These are phyloP conservation scores for Cubamyces sp. DNA, from an alignment of 768 basidiomycete species.

Conservation along the genomic window DNA sequence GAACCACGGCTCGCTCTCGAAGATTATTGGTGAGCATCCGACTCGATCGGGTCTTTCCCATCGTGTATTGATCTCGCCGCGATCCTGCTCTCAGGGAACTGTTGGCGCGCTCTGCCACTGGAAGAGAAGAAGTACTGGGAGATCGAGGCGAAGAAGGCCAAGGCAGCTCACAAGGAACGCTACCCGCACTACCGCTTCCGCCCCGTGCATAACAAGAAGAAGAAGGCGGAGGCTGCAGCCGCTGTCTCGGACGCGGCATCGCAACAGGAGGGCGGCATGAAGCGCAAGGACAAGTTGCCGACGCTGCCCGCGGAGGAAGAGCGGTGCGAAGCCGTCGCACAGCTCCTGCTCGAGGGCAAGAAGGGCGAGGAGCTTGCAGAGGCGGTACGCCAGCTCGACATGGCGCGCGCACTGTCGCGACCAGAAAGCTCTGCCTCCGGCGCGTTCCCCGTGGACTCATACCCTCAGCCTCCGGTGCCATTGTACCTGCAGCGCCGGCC, in stretches of 20 bases:
- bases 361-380: slow-evolving; percentile 70
- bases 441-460: slow-evolving; percentile 29
- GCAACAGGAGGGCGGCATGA: slow-evolving; percentile 13
- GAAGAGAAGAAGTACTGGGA: slow-evolving; percentile 79
- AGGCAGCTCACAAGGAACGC: slow-evolving; percentile 67
- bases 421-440: slow-evolving; percentile 23
- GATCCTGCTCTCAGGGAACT: slow-evolving; percentile 39
- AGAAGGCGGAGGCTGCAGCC: slow-evolving; percentile 40
- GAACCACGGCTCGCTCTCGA: slow-evolving; percentile 52
- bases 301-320: slow-evolving; percentile 35
- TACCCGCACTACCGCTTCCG: slow-evolving; percentile 68
- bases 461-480: slow-evolving; percentile 12
- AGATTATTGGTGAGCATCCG: slow-evolving; percentile 41
- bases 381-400: slow-evolving; percentile 59
- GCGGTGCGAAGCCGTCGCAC: slow-evolving; percentile 58
- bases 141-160: slow-evolving; percentile 69
- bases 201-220: slow-evolving; percentile 51
- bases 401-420: slow-evolving; percentile 22
- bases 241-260: slow-evolving; percentile 5
- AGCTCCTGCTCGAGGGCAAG: slow-evolving; percentile 66
- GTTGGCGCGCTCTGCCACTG: slow-evolving; percentile 70
- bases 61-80: slow-evolving; percentile 6
- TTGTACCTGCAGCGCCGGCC: slow-evolving; percentile 53
- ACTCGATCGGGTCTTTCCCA: not conserved
- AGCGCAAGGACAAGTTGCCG: slow-evolving; percentile 39